Base-by-base conservation (phyloP, 345 rosid genomes). In the Hirschfeldia incana region DNA sequence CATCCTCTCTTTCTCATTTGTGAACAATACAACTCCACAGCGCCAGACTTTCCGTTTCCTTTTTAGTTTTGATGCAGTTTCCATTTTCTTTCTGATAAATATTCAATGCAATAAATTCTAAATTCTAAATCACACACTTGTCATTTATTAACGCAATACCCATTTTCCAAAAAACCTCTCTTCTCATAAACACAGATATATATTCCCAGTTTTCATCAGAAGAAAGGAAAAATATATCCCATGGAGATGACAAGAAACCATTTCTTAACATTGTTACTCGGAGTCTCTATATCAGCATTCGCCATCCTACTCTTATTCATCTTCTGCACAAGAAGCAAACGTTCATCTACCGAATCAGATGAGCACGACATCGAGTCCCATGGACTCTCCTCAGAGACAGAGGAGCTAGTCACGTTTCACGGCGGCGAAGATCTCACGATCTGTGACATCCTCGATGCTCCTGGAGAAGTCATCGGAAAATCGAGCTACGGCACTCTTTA, bases 391-490 rank as follows among this genome's bases (percentile, higher is more conserved):
- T 34, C 74, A 3, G 79, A 76, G 46, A 33, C 76, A 21, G 97
- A 92, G 87, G 95, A 89, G 7, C 86, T 91, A 65, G 58, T 88
- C 29, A 85, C 82, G 6, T 94, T 94, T 69, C 85, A 51, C 15
- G 94, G 94, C 9, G 97, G 95, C 0, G 85, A 87, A 65, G 94
- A 85, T 83, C 89, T 94, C 0, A 90, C 94, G 27, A 89, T 88
- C 39, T 75, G 78, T 64, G 97, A 94, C 83, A 88, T 94, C 65
- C 90, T 94, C 72, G 97, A 94, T 32, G 97, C 98, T 65, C 97
- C 98, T 0, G 98, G 98, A 3, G 98, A 94, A 77, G 98, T 94
- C 34, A 90, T 94, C 9, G 97, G 97, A 17, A 94, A 94, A 70
- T 91, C 98, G 66, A 88, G 84, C 85, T 88, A 87, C 77, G 97